Percentiles rank a stretch among this genome's conserved stretches.
phyloP scores from a whole-genome alignment of 1,284 basidiomycete species.

The Ceraceosorus guamensis region DNA sequence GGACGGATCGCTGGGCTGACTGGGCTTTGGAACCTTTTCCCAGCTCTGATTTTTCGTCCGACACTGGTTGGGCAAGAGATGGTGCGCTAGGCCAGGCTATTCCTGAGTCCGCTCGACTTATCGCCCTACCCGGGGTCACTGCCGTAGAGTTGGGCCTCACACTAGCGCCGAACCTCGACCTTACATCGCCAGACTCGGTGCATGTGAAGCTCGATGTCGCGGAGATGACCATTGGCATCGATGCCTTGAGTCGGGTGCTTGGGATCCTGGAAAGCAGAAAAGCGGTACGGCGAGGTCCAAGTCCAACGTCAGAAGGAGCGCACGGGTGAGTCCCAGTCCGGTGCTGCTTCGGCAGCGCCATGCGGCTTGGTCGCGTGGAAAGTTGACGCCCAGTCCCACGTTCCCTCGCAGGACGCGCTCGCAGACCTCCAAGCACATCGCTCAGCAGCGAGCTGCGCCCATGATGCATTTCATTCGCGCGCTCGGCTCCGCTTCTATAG shows the following conservation, averaged over 20 bases:
- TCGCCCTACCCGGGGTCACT: slow-evolving; percentile 19
- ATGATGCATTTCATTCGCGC: background rate
- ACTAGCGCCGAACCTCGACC: slow-evolving; percentile 18
- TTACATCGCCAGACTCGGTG: slow-evolving; percentile 20
- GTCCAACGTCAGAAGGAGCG: slow-evolving; percentile 8
- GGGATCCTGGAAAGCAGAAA: slow-evolving; percentile 21
- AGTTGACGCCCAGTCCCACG: no score
- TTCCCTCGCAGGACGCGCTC: slow-evolving; percentile 10
- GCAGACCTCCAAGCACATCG: slow-evolving; percentile 19
- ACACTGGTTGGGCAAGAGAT: slow-evolving; percentile 27
- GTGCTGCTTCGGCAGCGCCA: no score
- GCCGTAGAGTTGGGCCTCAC: slow-evolving; percentile 21
- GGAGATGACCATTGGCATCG: slow-evolving; percentile 21
- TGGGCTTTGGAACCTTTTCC: slow-evolving; percentile 33
- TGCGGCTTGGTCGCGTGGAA: no score
- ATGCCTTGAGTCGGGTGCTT: slow-evolving; percentile 20
- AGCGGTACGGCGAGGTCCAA: slow-evolving; percentile 13
- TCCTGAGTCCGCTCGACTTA: slow-evolving; percentile 18
- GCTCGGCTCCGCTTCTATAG: slow-evolving; percentile 6
- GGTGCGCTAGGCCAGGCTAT: background rate
- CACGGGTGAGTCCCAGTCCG: slow-evolving; percentile 5
- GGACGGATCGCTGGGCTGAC: slow-evolving; percentile 35
- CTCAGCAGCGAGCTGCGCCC: slow-evolving; percentile 10
- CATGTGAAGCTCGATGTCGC: slow-evolving; percentile 19
- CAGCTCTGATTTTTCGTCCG: slow-evolving; percentile 24